Percentiles rank a stretch among this genome's conserved stretches.
phyloP scores from a whole-genome alignment of 805 yeast species.

The Candida maesae region DNA sequence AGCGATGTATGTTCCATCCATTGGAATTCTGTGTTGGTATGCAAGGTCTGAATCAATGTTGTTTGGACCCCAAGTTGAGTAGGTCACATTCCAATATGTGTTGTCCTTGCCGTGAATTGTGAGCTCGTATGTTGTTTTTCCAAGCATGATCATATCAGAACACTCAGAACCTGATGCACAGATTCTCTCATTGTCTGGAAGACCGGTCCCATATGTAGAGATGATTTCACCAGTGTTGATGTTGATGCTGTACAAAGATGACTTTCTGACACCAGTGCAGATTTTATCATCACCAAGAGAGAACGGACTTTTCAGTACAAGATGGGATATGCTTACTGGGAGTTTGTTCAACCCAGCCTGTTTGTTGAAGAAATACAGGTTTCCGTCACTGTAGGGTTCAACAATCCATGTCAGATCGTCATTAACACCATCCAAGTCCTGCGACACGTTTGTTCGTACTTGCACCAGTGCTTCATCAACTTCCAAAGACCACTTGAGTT shows the following conservation, averaged over 20 bases:
- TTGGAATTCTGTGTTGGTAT: slow-evolving; percentile 48
- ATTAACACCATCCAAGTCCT: slow-evolving; percentile 15
- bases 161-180: slow-evolving; percentile 19
- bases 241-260: slow-evolving; percentile 73
- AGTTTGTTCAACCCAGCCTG: slow-evolving; percentile 72
- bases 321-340: slow-evolving; percentile 73
- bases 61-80: slow-evolving; percentile 90
- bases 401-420: slow-evolving; percentile 69
- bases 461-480: slow-evolving; percentile 61
- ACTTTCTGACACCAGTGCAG: slow-evolving; percentile 79
- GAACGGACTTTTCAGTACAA: slow-evolving; percentile 83
- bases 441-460: slow-evolving; percentile 26
- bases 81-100: slow-evolving; percentile 80
- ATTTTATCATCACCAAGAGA: slow-evolving; percentile 73
- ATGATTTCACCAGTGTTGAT: slow-evolving; percentile 70
- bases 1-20: slow-evolving; percentile 73
- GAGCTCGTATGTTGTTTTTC: slow-evolving; percentile 69
- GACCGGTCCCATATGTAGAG: slow-evolving; percentile 57
- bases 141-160: slow-evolving; percentile 49
- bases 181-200: slow-evolving; percentile 4
- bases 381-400: slow-evolving; percentile 86
- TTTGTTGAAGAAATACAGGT: slow-evolving; percentile 74
- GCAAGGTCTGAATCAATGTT: slow-evolving; percentile 59
- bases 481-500: slow-evolving; percentile 68
- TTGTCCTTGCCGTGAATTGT: slow-evolving; percentile 72